These are phyloP conservation scores for Theileria equi DNA, from an alignment of 169 alveolate species.

Conservation along the genomic window DNA sequence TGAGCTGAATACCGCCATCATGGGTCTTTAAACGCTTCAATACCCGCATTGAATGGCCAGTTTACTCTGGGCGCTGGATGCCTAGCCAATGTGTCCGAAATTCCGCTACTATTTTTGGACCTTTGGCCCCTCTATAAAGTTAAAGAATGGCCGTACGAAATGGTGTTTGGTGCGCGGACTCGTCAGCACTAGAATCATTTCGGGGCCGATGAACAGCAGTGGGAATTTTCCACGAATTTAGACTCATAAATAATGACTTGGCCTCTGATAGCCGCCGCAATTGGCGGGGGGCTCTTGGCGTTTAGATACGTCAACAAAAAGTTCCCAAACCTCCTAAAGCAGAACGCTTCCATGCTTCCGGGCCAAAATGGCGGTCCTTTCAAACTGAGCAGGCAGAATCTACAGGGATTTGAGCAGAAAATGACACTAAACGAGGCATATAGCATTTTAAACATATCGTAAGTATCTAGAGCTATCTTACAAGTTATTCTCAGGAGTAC, in stretches of 20 bases:
- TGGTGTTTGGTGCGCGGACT: no score
- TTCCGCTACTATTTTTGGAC: no score
- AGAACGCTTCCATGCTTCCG: not conserved
- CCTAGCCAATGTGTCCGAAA: no score
- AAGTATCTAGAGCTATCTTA: not conserved
- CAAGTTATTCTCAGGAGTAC: constrained; percentile 59
- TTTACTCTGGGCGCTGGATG: not conserved
- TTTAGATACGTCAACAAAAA: constrained; percentile 37
- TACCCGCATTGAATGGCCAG: constrained; percentile 24
- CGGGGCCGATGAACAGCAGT: no score
- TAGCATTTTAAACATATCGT: constrained; percentile 66
- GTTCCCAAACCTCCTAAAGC: constrained; percentile 26
- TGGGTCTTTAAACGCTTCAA: constrained; percentile 16
- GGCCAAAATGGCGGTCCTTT: constrained; percentile 26
- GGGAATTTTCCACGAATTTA: no score
- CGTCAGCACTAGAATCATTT: no score
- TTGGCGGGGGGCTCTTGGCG: constrained; percentile 46
- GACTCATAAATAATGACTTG: constrained; percentile 57
- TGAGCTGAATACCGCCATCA: constrained; percentile 39
- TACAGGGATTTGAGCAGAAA: constrained; percentile 71
- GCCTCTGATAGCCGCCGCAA: constrained; percentile 50
- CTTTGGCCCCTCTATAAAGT: no score
- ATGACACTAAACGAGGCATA: constrained; percentile 74
- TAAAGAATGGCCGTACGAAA: no score
- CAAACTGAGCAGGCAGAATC: constrained; percentile 30